These are phyloP conservation scores for Pilaira anomala DNA, from an alignment of 192 early-diverging fungal genomes.

Conservation along the genomic window DNA sequence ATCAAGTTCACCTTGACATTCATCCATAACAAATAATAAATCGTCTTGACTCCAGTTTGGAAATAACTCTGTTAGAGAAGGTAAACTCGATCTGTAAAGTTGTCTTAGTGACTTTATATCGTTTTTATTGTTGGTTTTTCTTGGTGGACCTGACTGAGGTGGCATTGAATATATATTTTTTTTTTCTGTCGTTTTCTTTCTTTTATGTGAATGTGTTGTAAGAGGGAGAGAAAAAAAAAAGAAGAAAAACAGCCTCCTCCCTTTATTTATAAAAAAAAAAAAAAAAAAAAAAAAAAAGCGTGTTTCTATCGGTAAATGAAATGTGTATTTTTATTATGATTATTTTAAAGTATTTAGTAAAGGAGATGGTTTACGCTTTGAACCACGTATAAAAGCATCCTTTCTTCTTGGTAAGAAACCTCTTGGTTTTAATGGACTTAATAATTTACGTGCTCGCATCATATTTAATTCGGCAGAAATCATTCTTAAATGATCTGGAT, in stretches of 20 bases:
- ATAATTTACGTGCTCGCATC: slow-evolving; percentile 47
- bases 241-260: too few species aligned
- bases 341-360: background rate
- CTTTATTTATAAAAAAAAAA: too few species aligned
- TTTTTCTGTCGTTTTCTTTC: background rate
- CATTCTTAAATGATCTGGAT: slow-evolving; percentile 51
- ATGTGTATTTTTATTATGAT: background rate
- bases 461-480: slow-evolving; percentile 53
- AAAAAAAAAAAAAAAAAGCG: slow-evolving; percentile 6
- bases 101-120: slow-evolving; percentile 60
- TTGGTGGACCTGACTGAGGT: slow-evolving; percentile 16
- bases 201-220: background rate
- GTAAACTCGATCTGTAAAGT: slow-evolving; percentile 59
- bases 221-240: background rate
- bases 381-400: slow-evolving; percentile 35
- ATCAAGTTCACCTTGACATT: slow-evolving; percentile 84
- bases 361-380: background rate
- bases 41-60: slow-evolving; percentile 87
- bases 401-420: slow-evolving; percentile 38
- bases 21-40: slow-evolving; percentile 79
- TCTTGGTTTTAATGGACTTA: slow-evolving; percentile 45
- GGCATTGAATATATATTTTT: slow-evolving; percentile 18
- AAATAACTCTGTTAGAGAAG: slow-evolving; percentile 67
- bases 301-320: too few species aligned
- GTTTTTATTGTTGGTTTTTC: slow-evolving; percentile 28